Evolutionary conservation across 768 basidiomycete species (phyloP).

Genomic region (Pisolithus microcarpus): DNA sequence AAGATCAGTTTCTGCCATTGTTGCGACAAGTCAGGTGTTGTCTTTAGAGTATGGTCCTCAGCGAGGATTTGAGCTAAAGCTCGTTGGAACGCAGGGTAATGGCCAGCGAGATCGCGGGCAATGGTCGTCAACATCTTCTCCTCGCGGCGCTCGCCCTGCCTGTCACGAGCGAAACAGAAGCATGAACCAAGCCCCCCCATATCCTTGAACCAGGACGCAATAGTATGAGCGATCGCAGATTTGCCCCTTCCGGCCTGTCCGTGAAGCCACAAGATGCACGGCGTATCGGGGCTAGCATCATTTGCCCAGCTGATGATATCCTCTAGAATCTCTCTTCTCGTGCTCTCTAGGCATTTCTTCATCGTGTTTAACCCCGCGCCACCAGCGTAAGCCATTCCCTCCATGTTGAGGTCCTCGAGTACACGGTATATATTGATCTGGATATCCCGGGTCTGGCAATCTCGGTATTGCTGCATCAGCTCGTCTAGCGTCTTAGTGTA

Average conservation of each 20-base stretch:
- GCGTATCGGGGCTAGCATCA: not conserved
- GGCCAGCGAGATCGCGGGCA: not conserved
- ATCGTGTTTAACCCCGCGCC: not conserved
- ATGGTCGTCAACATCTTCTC: not conserved
- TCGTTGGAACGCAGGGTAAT: not conserved
- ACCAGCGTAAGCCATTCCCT: not conserved
- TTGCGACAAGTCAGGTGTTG: not conserved
- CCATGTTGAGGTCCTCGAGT: not conserved
- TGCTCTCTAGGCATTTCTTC: not conserved
- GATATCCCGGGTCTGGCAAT: not conserved
- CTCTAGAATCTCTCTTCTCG: not conserved
- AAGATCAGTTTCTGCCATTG: not conserved
- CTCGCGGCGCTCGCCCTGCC: not conserved
- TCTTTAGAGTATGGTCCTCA: not conserved
- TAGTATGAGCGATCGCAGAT: conserved; percentile 1
- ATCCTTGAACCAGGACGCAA: not conserved
- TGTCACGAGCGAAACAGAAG: not conserved
- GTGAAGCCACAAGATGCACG: not conserved
- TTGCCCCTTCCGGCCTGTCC: not conserved
- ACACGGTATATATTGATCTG: not conserved
- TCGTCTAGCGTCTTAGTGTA: not conserved
- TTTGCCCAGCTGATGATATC: not conserved
- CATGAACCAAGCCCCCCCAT: not conserved
- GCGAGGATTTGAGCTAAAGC: not conserved
- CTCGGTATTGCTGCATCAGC: not conserved